Evolutionary conservation across 2,329 filamentous ascomycete genomes (phyloP), one percentile per base, ranked within the genome.

Genomic region (Neobulgaria alba): DNA sequence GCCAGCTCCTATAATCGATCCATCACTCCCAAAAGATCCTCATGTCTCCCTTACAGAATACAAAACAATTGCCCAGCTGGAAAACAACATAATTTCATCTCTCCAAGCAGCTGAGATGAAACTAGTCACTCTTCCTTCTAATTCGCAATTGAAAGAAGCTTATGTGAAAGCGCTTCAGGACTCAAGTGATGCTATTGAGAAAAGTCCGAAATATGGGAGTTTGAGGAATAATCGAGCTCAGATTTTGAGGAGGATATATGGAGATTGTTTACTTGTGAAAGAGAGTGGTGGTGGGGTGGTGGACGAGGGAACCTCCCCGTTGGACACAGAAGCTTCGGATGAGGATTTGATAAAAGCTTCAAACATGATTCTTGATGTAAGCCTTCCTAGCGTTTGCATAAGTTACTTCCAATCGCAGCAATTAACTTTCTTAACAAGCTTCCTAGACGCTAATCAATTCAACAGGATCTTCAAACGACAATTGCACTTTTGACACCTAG

Each of bases 181-280:
- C 3, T 19, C 20, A 5, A 7, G 5, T 20, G 56, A 61, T 2
- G 66, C 87, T 21, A 73, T 87, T 30, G 54, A 64, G 2, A 61
- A 72, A 17, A 58, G 76, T 39, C 80, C 83, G 3, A 61, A 65
- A 21, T 89, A 89, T 60, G 82, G 83, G 16, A 85, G 80, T 48
- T 81, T 78, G 4, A 73, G 77, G 43, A 83, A 87, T 58, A 89
- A 90, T 61, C 72, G 83, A 36, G 84, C 80, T 2, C 85, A 89
- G 59, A 70, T 80, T 7, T 53, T 73, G 20, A 66, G 81, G 16
- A 66, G 80, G 35, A 61, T 78, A 41, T 77, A 81, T 47, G 79
- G 79, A 9, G 78, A 83, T 54, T 63, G 66, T 2, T 66, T 79
- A 55, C 61, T 81, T 16, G 58, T 35, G 12, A 26, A 12, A 12